Percentiles rank a stretch among this genome's conserved stretches.
These are phyloP conservation scores for Phytopythium helicoides DNA, from an alignment of 352 stramenopile genomes.

Conservation along the genomic window DNA sequence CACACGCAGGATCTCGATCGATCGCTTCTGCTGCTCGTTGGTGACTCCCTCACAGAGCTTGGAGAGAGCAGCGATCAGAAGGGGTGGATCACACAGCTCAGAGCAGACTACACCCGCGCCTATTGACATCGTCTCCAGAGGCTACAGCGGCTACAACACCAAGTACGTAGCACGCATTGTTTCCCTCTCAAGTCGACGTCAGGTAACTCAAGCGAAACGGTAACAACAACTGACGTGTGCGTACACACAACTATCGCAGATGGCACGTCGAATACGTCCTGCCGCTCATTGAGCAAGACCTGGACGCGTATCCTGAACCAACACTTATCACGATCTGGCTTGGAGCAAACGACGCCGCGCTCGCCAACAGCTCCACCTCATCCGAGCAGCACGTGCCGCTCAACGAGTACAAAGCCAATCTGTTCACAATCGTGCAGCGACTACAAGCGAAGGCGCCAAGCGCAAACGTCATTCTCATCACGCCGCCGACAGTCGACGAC, in stretches of 20 bases:
- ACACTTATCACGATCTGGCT: slow-evolving; percentile 46
- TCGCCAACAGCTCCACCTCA: slow-evolving; percentile 16
- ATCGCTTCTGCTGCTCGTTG: slow-evolving; percentile 44
- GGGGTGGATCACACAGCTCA: slow-evolving; percentile 44
- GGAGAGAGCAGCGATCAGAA: slow-evolving; percentile 21
- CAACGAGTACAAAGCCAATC: slow-evolving; percentile 37
- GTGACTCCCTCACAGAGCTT: slow-evolving; percentile 65
- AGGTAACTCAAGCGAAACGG: too few relatives aligned
- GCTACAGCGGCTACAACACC: slow-evolving; percentile 57
- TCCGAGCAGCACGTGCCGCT: slow-evolving; percentile 52
- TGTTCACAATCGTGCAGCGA: slow-evolving; percentile 25
- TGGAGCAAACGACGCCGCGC: slow-evolving; percentile 55
- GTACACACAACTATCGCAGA: too few relatives aligned
- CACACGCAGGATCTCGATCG: too few relatives aligned
- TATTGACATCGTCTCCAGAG: slow-evolving; percentile 60
- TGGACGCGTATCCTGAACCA: slow-evolving; percentile 15
- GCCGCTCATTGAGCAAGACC: slow-evolving; percentile 26
- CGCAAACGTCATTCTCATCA: slow-evolving; percentile 30
- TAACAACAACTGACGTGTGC: too few relatives aligned
- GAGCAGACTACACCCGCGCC: slow-evolving; percentile 48
- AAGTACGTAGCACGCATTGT: too few relatives aligned
- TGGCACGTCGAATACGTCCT: slow-evolving; percentile 31
- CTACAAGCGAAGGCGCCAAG: slow-evolving; percentile 9
- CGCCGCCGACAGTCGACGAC: slow-evolving; percentile 38
- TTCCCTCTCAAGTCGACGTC: too few relatives aligned